Evolutionary conservation across 805 yeast genomes (phyloP).

Genomic region (Yarrowia sp.): DNA sequence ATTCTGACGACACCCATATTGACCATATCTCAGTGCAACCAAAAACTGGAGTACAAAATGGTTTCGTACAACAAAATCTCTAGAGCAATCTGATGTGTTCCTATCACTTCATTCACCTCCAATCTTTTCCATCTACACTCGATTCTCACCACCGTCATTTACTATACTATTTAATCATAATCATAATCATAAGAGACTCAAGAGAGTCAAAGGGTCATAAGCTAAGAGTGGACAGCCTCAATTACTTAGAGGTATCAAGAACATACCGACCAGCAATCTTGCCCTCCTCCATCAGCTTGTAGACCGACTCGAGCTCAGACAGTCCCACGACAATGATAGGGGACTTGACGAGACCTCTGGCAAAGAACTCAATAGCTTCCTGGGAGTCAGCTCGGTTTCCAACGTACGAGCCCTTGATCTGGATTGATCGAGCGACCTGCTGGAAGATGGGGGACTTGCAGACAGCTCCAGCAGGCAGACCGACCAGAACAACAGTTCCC

Average conservation of each 20-base stretch:
- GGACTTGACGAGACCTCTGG: constrained; percentile 60
- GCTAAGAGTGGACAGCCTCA: too few relatives aligned
- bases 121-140: too few relatives aligned
- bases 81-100: too few relatives aligned
- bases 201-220: too few relatives aligned
- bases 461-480: constrained; percentile 68
- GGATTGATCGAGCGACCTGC: constrained; percentile 62
- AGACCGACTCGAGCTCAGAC: constrained; percentile 58
- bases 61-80: too few relatives aligned
- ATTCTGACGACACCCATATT: too few relatives aligned
- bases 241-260: constrained; percentile 61
- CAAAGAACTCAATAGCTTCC: constrained; percentile 64
- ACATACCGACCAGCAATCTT: constrained; percentile 70
- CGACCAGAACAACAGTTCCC: constrained; percentile 68
- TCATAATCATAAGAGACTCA: too few relatives aligned
- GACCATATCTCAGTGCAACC: too few relatives aligned
- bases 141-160: constrained; percentile 10
- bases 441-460: constrained; percentile 60
- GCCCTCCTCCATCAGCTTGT: constrained; percentile 65
- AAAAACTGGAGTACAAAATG: too few relatives aligned
- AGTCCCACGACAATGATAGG: constrained; percentile 64
- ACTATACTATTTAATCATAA: constrained; percentile 4
- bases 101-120: too few relatives aligned
- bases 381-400: constrained; percentile 68
- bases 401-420: constrained; percentile 64